Conservation (phyloP, 2,329 filamentous ascomycete species). For the Colletotrichum karsti region DNA sequence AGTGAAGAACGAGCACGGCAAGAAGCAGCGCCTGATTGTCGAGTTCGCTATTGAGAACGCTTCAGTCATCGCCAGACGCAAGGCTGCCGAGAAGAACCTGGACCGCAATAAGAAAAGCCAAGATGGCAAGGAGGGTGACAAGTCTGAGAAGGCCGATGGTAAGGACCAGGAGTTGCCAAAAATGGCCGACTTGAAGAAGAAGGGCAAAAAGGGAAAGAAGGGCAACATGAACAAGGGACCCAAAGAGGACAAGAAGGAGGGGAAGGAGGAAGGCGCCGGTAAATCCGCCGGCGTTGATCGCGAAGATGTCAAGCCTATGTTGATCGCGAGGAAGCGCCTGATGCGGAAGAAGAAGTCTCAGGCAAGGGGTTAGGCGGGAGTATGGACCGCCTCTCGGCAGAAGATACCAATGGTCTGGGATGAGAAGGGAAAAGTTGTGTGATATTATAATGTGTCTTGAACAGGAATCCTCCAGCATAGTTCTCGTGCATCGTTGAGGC, state of each 20-base stretch:
- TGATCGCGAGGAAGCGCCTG: slow-evolving; percentile 87
- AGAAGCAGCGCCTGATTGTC: slow-evolving; percentile 89
- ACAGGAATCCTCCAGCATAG: too few species aligned
- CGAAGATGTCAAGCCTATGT: slow-evolving; percentile 67
- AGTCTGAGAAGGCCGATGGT: slow-evolving; percentile 37
- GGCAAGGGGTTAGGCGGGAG: slow-evolving; percentile 38
- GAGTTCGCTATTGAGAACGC: slow-evolving; percentile 99
- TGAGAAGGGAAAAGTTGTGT: too few species aligned
- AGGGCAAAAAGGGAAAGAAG: slow-evolving; percentile 41
- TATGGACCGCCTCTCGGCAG: too few species aligned
- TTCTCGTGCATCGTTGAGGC: too few species aligned
- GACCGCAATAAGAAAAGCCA: slow-evolving; percentile 33
- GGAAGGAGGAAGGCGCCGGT: slow-evolving; percentile 36
- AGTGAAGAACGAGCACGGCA: slow-evolving; percentile 69
- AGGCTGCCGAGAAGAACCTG: slow-evolving; percentile 43
- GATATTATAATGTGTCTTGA: too few species aligned
- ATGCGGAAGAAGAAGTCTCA: slow-evolving; percentile 74
- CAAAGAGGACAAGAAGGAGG: slow-evolving; percentile 43
- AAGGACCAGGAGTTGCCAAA: slow-evolving; percentile 40
- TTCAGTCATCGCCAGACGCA: slow-evolving; percentile 86
- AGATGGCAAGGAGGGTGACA: slow-evolving; percentile 38
- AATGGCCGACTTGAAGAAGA: slow-evolving; percentile 41
- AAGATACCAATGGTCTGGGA: too few species aligned
- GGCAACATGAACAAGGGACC: slow-evolving; percentile 36
- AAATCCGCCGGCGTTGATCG: slow-evolving; percentile 31